A percentile compares a stretch with the other conserved stretches of the same genome.
These are phyloP conservation scores for Elsinoe australis DNA, from an alignment of 2,329 filamentous ascomycete genomes.

Conservation along the genomic window DNA sequence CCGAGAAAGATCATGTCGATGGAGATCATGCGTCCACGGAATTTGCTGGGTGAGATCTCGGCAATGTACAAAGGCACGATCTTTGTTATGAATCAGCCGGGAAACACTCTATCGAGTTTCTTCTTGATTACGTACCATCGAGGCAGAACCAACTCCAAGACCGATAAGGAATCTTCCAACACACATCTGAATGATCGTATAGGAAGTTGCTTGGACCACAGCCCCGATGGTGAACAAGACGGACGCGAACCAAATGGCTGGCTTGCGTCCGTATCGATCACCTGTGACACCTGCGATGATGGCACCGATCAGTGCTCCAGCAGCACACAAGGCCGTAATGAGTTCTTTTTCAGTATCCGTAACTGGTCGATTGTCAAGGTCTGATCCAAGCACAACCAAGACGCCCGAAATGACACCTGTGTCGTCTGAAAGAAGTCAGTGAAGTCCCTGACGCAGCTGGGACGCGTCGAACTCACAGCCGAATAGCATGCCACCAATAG, in stretches of 20 bases:
- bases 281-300: conserved; percentile 29
- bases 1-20: conserved; percentile 34
- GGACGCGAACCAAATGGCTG: conserved; percentile 37
- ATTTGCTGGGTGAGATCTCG: conserved; percentile 65
- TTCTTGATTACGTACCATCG: no score
- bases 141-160: conserved; percentile 43
- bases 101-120: no score
- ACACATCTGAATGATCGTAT: conserved; percentile 37
- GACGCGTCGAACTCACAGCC: no score
- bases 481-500: no score
- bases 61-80: conserved; percentile 58
- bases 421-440: no score
- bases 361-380: conserved; percentile 35
- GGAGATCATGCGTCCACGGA: conserved; percentile 34
- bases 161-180: conserved; percentile 43
- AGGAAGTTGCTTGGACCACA: conserved; percentile 24
- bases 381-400: conserved; percentile 34
- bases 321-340: conserved; percentile 46
- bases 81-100: no score
- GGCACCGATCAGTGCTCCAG: conserved; percentile 41
- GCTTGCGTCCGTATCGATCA: conserved; percentile 36
- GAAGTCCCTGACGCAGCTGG: no score
- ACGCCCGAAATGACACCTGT: conserved; percentile 43
- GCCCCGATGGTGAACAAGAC: conserved; percentile 36
- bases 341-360: conserved; percentile 43